A percentile compares a stretch with the other conserved stretches of the same genome.
phyloP scores from a whole-genome alignment of 1,284 basidiomycete species.

The Puccinia coronata region DNA sequence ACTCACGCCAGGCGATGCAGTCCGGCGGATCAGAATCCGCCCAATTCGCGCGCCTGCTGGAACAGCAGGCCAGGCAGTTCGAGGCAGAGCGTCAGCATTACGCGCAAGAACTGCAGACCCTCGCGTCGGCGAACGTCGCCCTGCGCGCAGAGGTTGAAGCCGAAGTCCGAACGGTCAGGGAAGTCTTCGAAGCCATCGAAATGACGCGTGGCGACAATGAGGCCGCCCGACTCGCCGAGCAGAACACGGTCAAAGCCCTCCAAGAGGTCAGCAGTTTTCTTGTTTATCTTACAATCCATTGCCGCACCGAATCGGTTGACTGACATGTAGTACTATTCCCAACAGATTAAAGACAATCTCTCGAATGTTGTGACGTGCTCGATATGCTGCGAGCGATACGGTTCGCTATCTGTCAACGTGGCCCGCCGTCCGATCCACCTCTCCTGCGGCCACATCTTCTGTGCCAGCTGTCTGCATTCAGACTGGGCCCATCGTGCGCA shows the following conservation, averaged over 20 bases:
- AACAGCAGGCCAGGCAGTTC: conserved; percentile 9
- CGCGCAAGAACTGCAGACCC: conserved; percentile 9
- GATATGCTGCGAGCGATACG: conserved; percentile 46
- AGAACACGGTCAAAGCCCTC: conserved; percentile 7
- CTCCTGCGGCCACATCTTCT: conserved; percentile 48
- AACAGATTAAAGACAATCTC: conserved; percentile 40
- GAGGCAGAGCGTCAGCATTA: background rate
- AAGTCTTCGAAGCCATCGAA: conserved; percentile 22
- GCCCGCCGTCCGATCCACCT: conserved; percentile 41
- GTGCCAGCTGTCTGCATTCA: conserved; percentile 30
- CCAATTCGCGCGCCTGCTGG: background rate
- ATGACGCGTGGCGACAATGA: background rate
- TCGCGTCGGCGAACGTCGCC: background rate
- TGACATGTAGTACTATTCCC: no score
- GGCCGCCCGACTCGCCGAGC: background rate
- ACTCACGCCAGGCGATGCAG: background rate
- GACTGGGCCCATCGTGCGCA: conserved; percentile 24
- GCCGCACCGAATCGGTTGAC: no score
- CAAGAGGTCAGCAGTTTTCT: conserved; percentile 22
- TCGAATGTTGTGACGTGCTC: conserved; percentile 37
- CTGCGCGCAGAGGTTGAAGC: conserved; percentile 31
- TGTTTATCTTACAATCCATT: no score
- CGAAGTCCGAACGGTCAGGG: conserved; percentile 26
- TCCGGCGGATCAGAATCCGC: background rate
- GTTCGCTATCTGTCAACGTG: conserved; percentile 28